phyloP scores from a whole-genome alignment of 768 basidiomycete species.

The Suillus variegatus region DNA sequence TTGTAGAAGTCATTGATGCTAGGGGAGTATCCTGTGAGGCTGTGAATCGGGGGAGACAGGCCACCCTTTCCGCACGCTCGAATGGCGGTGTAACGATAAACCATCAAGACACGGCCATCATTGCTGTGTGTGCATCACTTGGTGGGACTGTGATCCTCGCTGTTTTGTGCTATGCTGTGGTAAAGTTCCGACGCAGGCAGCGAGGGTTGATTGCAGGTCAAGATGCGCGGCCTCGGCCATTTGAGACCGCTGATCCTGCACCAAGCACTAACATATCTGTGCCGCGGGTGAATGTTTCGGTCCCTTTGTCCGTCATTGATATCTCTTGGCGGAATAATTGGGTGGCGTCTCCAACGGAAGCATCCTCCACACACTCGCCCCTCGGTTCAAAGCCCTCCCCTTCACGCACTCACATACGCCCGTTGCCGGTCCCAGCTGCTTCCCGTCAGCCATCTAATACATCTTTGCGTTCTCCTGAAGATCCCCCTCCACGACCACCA shows the following conservation, averaged over 20 bases:
- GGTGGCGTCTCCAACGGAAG: conserved; percentile 2
- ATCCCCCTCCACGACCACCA: conserved; percentile 2
- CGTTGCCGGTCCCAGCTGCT: neutral
- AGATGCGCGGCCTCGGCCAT: conserved; percentile 30
- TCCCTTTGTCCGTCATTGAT: conserved; percentile 4
- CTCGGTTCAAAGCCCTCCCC: conserved; percentile 1
- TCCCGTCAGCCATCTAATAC: conserved; percentile 9
- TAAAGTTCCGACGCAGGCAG: conserved; percentile 20
- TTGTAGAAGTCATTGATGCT: conserved; percentile 4
- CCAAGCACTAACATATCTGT: conserved; percentile 1
- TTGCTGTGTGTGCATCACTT: conserved; percentile 25
- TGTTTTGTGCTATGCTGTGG: conserved; percentile 16
- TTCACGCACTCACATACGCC: neutral
- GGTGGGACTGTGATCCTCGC: conserved; percentile 20
- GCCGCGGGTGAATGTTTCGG: neutral
- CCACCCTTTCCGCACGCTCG: neutral
- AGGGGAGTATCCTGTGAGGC: conserved; percentile 8
- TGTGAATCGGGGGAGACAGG: neutral
- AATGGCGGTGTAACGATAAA: conserved; percentile 2
- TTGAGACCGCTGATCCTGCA: conserved; percentile 16
- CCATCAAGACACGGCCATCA: conserved; percentile 9
- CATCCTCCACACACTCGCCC: conserved; percentile 2
- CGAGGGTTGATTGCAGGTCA: conserved; percentile 18
- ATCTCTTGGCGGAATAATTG: conserved; percentile 9
- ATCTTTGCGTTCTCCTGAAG: conserved; percentile 5